A percentile compares a stretch with the other conserved stretches of the same genome.
Conservation (phyloP, 805 yeast species). For the Tetrapisispora fleetii region DNA sequence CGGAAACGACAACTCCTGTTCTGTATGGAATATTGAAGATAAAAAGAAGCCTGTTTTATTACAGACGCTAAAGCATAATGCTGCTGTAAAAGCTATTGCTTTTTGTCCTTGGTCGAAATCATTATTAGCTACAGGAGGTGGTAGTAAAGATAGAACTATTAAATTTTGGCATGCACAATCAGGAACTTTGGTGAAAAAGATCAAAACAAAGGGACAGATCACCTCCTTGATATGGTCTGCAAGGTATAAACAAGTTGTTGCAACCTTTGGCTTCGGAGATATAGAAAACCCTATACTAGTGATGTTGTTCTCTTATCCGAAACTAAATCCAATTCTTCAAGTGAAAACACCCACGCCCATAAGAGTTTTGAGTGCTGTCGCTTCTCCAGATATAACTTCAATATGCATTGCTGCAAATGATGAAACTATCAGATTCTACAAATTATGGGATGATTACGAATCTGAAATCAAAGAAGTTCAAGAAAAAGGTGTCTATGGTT, state of each 20-base stretch:
- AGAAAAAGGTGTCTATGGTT: slow-evolving; percentile 42
- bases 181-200: slow-evolving; percentile 56
- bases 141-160: slow-evolving; percentile 68
- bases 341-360: slow-evolving; percentile 42
- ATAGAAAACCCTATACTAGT: slow-evolving; percentile 41
- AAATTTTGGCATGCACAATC: slow-evolving; percentile 80
- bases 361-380: slow-evolving; percentile 55
- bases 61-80: slow-evolving; percentile 53
- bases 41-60: slow-evolving; percentile 34
- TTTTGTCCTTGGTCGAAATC: slow-evolving; percentile 86
- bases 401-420: slow-evolving; percentile 73
- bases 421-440: slow-evolving; percentile 64
- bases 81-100: slow-evolving; percentile 85
- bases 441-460: slow-evolving; percentile 48
- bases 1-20: slow-evolving; percentile 72
- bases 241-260: slow-evolving; percentile 52
- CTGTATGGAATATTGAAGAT: slow-evolving; percentile 59
- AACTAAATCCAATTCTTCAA: slow-evolving; percentile 38
- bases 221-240: slow-evolving; percentile 74
- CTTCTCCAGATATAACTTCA: slow-evolving; percentile 52
- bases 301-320: slow-evolving; percentile 59
- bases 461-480: slow-evolving; percentile 31
- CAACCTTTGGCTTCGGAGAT: slow-evolving; percentile 75
- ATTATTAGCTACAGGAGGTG: slow-evolving; percentile 84
- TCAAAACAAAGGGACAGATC: slow-evolving; percentile 59